These are phyloP conservation scores for Carex myosuroides DNA, from an alignment of 176 grass and related monocot genomes.

Conservation along the genomic window DNA sequence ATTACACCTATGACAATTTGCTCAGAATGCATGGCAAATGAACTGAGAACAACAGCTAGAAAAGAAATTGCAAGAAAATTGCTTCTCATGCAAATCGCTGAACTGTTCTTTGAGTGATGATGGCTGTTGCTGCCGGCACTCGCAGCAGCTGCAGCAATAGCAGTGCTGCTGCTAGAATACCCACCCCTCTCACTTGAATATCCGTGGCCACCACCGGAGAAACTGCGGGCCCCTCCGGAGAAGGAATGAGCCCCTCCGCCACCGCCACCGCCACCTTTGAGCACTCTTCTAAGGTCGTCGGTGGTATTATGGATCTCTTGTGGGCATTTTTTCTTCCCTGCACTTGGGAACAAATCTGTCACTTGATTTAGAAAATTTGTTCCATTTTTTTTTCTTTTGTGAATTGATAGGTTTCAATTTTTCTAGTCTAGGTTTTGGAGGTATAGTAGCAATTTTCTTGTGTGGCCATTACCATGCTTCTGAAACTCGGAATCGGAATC, in stretches of 20 bases:
- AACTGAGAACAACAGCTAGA: not conserved
- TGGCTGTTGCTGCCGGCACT: not conserved
- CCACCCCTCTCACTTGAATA: not conserved
- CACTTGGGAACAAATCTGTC: not conserved
- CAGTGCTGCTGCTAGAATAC: not conserved
- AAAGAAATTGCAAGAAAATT: not conserved
- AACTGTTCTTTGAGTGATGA: not conserved
- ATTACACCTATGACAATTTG: not conserved
- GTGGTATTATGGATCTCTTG: not conserved
- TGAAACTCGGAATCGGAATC: too few species aligned
- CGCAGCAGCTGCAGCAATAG: not conserved
- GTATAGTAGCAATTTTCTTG: not conserved
- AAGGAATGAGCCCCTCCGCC: too few species aligned
- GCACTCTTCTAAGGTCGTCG: not conserved
- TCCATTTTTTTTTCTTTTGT: not conserved
- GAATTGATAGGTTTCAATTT: not conserved
- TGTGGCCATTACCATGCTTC: too few species aligned
- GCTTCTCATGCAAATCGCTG: not conserved
- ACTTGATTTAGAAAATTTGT: not conserved
- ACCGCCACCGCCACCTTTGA: not conserved
- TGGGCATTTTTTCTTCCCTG: not conserved
- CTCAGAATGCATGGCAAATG: not conserved
- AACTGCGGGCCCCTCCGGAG: not conserved
- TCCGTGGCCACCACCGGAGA: not conserved
- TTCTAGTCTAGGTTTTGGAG: not conserved